Conservation (phyloP, 257 asterid species). For the Linderniella brevidens region DNA sequence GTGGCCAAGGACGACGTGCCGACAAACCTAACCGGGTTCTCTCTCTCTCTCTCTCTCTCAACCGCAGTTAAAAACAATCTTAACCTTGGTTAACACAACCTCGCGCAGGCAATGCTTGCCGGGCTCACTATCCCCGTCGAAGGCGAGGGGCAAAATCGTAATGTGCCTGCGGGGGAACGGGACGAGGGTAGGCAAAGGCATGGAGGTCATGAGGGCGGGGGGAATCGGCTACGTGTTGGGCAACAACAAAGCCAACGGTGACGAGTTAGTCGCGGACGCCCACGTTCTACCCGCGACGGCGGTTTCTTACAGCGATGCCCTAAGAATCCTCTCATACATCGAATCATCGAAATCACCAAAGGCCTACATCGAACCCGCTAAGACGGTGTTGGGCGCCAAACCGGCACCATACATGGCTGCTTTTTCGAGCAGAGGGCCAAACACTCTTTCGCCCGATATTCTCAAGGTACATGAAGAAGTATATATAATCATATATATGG, state of each 20-base stretch:
- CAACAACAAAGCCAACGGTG: constrained; percentile 38
- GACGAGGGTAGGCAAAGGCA: constrained; percentile 57
- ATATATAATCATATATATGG: too few species aligned
- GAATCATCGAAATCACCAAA: constrained; percentile 16
- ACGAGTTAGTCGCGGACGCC: constrained; percentile 23
- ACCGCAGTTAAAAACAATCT: not conserved
- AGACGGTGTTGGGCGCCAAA: constrained; percentile 18
- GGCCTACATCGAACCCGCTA: constrained; percentile 20
- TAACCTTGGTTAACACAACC: not conserved
- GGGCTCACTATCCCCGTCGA: constrained; percentile 45
- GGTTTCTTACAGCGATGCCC: constrained; percentile 21
- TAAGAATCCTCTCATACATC: constrained; percentile 24
- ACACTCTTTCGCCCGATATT: constrained; percentile 21
- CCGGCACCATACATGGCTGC: constrained; percentile 55
- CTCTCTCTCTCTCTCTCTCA: not conserved
- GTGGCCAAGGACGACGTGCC: constrained; percentile 26
- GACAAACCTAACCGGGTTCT: constrained; percentile 33
- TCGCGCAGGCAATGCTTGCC: constrained; percentile 68
- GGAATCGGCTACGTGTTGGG: constrained; percentile 64
- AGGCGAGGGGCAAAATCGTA: constrained; percentile 65
- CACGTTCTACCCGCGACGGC: constrained; percentile 48
- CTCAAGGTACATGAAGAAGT: constrained; percentile 42
- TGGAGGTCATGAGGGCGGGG: constrained; percentile 82
- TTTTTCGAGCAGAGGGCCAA: constrained; percentile 52
- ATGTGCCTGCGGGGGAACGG: constrained; percentile 71